Evolutionary conservation across 306 rosid genomes (phyloP).

Genomic region (Acmispon strigosus): DNA sequence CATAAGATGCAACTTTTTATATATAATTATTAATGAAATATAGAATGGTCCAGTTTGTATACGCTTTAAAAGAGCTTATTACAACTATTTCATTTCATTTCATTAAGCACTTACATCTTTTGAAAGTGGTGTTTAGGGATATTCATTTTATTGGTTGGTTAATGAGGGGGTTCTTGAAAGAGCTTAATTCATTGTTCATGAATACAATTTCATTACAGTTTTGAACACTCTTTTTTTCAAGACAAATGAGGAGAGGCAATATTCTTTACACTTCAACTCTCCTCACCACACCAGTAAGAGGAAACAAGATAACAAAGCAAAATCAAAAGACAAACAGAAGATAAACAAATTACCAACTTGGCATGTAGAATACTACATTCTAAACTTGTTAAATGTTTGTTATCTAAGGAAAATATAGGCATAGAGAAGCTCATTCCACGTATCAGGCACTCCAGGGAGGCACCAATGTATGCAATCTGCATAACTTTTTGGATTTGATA

Average conservation of each 20-base stretch:
- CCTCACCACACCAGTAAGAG: neutral
- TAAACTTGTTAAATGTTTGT: neutral
- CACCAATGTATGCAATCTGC: conserved; percentile 98
- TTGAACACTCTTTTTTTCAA: too few relatives aligned
- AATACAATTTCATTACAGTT: too few relatives aligned
- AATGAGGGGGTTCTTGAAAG: too few relatives aligned
- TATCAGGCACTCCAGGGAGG: conserved; percentile 87
- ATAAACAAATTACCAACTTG: neutral
- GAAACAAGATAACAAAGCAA: neutral
- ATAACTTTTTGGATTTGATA: conserved; percentile 51
- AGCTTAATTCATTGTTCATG: too few relatives aligned
- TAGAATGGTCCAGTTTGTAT: too few relatives aligned
- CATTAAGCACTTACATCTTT: too few relatives aligned
- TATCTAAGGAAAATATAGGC: conserved; percentile 42
- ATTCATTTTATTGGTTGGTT: too few relatives aligned
- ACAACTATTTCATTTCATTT: too few relatives aligned
- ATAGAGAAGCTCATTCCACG: conserved; percentile 78
- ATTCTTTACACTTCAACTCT: conserved; percentile 10
- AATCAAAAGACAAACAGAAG: neutral
- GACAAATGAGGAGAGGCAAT: neutral
- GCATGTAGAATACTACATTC: neutral
- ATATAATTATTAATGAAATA: too few relatives aligned
- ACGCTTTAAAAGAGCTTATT: too few relatives aligned
- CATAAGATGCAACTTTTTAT: too few relatives aligned
- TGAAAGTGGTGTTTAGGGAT: too few relatives aligned